phyloP scores from a whole-genome alignment of 164 flowering plant species.

The Vitis riparia region DNA sequence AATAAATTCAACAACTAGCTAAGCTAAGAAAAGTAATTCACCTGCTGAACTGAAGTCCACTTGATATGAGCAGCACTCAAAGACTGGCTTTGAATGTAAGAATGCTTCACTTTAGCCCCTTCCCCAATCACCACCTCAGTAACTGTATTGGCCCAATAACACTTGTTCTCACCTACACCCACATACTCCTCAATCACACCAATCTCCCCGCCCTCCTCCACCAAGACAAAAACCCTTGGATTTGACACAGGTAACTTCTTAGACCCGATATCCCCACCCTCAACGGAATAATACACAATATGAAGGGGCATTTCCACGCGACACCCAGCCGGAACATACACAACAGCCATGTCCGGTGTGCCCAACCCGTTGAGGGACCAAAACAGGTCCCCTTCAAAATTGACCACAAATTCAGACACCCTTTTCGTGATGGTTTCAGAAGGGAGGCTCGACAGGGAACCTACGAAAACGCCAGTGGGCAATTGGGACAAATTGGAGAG shows the following conservation, averaged over 20 bases:
- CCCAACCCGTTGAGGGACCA: slow-evolving; percentile 92
- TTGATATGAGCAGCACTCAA: slow-evolving; percentile 76
- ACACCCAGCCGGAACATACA: slow-evolving; percentile 76
- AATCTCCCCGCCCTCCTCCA: slow-evolving; percentile 87
- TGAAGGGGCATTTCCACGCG: slow-evolving; percentile 47
- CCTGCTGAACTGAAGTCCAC: slow-evolving; percentile 89
- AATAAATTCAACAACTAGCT: neutral
- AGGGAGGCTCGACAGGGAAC: slow-evolving; percentile 38
- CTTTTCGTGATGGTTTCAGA: slow-evolving; percentile 32
- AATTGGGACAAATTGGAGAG: slow-evolving; percentile 29
- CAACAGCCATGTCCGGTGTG: slow-evolving; percentile 69
- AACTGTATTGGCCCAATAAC: slow-evolving; percentile 86
- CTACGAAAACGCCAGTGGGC: slow-evolving; percentile 67
- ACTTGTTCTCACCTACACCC: slow-evolving; percentile 39
- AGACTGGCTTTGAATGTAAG: slow-evolving; percentile 70
- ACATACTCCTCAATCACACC: slow-evolving; percentile 75
- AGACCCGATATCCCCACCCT: slow-evolving; percentile 44
- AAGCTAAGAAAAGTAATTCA: slow-evolving; percentile 15
- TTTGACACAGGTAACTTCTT: slow-evolving; percentile 65
- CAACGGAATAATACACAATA: slow-evolving; percentile 52
- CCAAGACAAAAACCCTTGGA: slow-evolving; percentile 84
- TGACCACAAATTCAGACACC: slow-evolving; percentile 43
- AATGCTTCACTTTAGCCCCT: slow-evolving; percentile 70
- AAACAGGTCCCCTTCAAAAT: slow-evolving; percentile 60
- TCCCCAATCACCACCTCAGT: slow-evolving; percentile 65